Evolutionary conservation across 176 grass and related monocot genomes (phyloP), one percentile per base, ranked within the genome.

Genomic region (Alloteropsis semialata): DNA sequence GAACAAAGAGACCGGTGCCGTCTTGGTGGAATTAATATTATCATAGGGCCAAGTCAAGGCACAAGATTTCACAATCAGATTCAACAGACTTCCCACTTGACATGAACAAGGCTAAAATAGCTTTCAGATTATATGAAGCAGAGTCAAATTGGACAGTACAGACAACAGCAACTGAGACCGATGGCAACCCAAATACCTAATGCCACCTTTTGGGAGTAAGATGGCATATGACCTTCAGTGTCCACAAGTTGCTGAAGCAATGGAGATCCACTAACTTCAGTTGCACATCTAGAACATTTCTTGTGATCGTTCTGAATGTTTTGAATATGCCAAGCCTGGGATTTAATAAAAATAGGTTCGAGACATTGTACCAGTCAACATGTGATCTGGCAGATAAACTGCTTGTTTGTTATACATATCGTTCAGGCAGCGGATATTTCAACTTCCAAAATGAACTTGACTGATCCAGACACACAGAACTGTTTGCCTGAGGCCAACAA

Each of bases 181-280:
- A 79, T 86, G n/a, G 84, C 38, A 72, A 83, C 83, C 36, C 1
- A 3, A 74, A 74, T 65, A 59, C 65, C 82, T 74, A 56, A 77
- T 71, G 38, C 17, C 38, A 61, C 60, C 49, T 78, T 78, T 79
- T 34, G 14, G 49, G 72, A 72, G 21, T 48, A 69, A 13, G 49
- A 54, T 9, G 12, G 18, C 34, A 76, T 41, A 50, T 78, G 66
- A 66, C 66, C 59, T 67, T 78, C 74, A 67, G 49, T 60, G 32
- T 46, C 10, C 65, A 73, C 46, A 74, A 74, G 74, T 59, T 73
- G 56, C 18, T 61, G 48, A 83, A 83, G 65, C 43, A 71, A 82
- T 49, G 37, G 30, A 59, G 32, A 73, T 89, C 75, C 65, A 69
- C 81, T 76, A 75, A 32, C 55, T 84, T 75, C 10, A 49, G 17